Conservation (phyloP, 1,284 basidiomycete genomes). For the Apiotrichum porosum region DNA sequence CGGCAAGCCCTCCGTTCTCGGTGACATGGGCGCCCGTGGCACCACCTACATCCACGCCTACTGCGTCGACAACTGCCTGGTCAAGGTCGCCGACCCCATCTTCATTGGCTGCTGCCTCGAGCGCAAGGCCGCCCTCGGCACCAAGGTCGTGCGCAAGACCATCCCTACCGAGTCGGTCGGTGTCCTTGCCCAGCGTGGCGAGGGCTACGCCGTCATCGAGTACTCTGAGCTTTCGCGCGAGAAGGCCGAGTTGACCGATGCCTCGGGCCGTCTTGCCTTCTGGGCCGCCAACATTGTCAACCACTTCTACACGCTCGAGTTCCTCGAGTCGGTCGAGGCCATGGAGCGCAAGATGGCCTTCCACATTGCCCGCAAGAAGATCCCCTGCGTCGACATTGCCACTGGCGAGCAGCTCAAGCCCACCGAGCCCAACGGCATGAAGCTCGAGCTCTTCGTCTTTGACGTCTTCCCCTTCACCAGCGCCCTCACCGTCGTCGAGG, state of each 20-base stretch:
- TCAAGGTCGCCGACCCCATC: constrained; percentile 91
- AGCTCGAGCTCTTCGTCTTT: constrained; percentile 97
- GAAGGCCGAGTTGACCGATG: constrained; percentile 72
- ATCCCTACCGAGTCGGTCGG: constrained; percentile 87
- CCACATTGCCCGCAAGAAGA: constrained; percentile 99
- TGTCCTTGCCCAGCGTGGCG: constrained; percentile 78
- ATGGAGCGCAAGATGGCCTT: constrained; percentile 89
- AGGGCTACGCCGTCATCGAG: constrained; percentile 87
- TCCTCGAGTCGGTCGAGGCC: constrained; percentile 70
- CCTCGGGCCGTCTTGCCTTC: constrained; percentile 73
- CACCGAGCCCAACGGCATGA: constrained; percentile 92
- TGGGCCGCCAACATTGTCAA: constrained; percentile 97
- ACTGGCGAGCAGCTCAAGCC: constrained; percentile 70
- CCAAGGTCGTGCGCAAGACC: constrained; percentile 92
- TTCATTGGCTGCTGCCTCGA: constrained; percentile 91
- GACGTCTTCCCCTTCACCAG: constrained; percentile 95
- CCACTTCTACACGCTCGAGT: constrained; percentile 92
- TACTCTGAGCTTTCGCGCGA: constrained; percentile 92
- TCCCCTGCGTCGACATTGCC: constrained; percentile 69
- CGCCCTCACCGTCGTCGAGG: constrained; percentile 82
- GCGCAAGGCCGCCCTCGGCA: constrained; percentile 80
- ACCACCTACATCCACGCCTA: constrained; percentile 90
- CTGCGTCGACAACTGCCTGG: constrained; percentile 98
- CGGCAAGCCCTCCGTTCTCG: constrained; percentile 61
- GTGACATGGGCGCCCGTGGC: constrained; percentile 71